Percentiles rank a stretch among this genome's conserved stretches.
phyloP scores from a whole-genome alignment of 495 filamentous ascomycete genomes.

The Corynascus novoguineensis region DNA sequence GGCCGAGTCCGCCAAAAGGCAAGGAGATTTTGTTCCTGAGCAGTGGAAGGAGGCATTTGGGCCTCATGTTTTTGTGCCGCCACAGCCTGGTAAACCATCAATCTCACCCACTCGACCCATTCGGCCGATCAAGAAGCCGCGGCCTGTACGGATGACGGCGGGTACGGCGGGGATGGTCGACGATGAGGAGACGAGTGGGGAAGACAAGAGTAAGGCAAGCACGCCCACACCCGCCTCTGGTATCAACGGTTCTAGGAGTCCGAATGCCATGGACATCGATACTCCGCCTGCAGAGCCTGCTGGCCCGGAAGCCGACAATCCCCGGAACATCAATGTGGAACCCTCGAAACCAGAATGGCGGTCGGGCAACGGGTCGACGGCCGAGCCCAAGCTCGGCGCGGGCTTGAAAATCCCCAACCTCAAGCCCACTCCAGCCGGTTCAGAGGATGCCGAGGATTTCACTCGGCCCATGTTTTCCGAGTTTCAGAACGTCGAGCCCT shows the following conservation, averaged over 20 bases:
- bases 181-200: conserved; percentile 38
- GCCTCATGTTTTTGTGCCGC: conserved; percentile 52
- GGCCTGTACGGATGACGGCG: conserved; percentile 41
- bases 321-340: conserved; percentile 43
- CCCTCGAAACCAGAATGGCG: conserved; percentile 48
- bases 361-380: conserved; percentile 30
- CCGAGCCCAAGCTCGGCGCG: conserved; percentile 14
- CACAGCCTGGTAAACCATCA: conserved; percentile 28
- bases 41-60: conserved; percentile 63
- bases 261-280: conserved; percentile 55
- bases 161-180: conserved; percentile 45
- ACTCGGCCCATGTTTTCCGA: conserved; percentile 55
- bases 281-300: conserved; percentile 31
- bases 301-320: conserved; percentile 20
- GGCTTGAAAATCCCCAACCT: conserved; percentile 18
- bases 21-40: conserved; percentile 54
- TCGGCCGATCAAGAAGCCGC: conserved; percentile 31
- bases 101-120: conserved; percentile 36
- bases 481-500: conserved; percentile 61
- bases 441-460: conserved; percentile 42
- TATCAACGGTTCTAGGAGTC: conserved; percentile 27
- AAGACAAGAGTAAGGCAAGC: conserved; percentile 24
- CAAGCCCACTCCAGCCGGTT: conserved; percentile 29
- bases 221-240: conserved; percentile 14
- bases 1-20: conserved; percentile 14